Conservation (phyloP, 169 alveolate species). For the Plasmodium blacklocki region DNA sequence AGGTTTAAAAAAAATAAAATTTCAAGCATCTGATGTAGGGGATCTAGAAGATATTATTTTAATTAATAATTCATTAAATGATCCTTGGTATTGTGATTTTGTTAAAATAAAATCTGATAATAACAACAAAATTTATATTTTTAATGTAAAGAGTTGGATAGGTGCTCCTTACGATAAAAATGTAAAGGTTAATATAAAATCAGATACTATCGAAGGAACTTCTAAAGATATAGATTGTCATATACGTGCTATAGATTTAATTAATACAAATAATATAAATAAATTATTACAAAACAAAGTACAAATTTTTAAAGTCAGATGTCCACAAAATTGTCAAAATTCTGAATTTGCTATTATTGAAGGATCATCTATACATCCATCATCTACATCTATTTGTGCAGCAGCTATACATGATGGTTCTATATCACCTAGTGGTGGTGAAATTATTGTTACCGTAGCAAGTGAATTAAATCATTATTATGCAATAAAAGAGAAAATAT, state of each 20-base stretch:
- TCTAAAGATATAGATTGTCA: constrained; percentile 90
- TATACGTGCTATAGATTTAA: constrained; percentile 87
- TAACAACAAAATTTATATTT: constrained; percentile 78
- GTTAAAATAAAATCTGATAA: constrained; percentile 83
- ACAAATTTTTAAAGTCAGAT: constrained; percentile 85
- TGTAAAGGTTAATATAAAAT: constrained; percentile 81
- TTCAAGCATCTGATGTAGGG: constrained; percentile 91
- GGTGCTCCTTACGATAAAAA: constrained; percentile 87
- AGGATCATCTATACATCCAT: constrained; percentile 90
- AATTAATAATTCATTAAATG: constrained; percentile 84
- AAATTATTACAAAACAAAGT: constrained; percentile 63
- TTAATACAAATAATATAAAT: constrained; percentile 73
- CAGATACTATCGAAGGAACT: constrained; percentile 81
- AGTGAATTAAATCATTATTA: constrained; percentile 83
- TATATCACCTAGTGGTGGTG: constrained; percentile 90
- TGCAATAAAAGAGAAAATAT: constrained; percentile 66
- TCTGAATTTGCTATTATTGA: constrained; percentile 83
- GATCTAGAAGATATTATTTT: constrained; percentile 85
- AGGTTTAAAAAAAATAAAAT: constrained; percentile 80
- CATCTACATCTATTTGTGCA: constrained; percentile 91
- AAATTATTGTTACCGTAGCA: constrained; percentile 86
- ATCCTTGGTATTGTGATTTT: constrained; percentile 91
- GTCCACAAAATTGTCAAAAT: constrained; percentile 89
- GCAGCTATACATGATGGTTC: constrained; percentile 92
- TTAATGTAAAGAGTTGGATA: constrained; percentile 89